A percentile compares a stretch with the other conserved stretches of the same genome.
These are phyloP conservation scores for Sclerotinia trifoliorum DNA, from an alignment of 2,329 filamentous ascomycete genomes.

Conservation along the genomic window DNA sequence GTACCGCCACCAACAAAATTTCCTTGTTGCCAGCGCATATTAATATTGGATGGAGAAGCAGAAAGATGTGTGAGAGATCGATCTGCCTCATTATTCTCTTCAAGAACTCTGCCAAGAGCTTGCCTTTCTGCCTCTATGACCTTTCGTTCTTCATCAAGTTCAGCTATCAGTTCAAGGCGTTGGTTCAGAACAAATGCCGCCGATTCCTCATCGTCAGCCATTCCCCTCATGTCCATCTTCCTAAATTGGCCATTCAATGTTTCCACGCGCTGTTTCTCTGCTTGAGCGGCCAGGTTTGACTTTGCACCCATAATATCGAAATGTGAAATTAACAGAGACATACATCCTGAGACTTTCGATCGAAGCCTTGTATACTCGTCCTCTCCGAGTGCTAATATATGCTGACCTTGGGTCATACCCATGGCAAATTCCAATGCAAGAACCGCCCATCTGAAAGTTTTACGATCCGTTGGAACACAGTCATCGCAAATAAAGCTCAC, in stretches of 20 bases:
- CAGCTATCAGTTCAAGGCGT: slow-evolving; percentile 68
- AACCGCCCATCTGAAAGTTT: slow-evolving; percentile 97
- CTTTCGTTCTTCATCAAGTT: slow-evolving; percentile 75
- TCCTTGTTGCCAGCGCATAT: slow-evolving; percentile 97
- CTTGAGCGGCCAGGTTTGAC: slow-evolving; percentile 88
- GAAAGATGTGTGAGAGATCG: slow-evolving; percentile 91
- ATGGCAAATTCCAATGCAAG: slow-evolving; percentile 94
- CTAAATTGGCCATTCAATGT: slow-evolving; percentile 73
- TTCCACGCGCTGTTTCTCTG: slow-evolving; percentile 85
- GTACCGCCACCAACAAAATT: slow-evolving; percentile 96
- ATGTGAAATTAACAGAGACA: slow-evolving; percentile 95
- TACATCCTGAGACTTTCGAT: slow-evolving; percentile 90
- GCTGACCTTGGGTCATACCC: slow-evolving; percentile 91
- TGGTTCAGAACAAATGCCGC: slow-evolving; percentile 70
- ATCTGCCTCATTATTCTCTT: slow-evolving; percentile 94
- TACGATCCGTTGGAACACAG: slow-evolving; percentile 88
- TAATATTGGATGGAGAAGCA: slow-evolving; percentile 91
- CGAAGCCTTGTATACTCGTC: slow-evolving; percentile 81
- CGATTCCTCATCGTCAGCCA: slow-evolving; percentile 81
- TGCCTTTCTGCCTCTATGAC: slow-evolving; percentile 82
- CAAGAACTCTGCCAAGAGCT: slow-evolving; percentile 83
- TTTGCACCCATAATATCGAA: slow-evolving; percentile 99
- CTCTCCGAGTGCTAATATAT: slow-evolving; percentile 87
- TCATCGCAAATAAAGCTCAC: slow-evolving; percentile 98
- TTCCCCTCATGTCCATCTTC: slow-evolving; percentile 72